A percentile compares a stretch with the other conserved stretches of the same genome.
phyloP scores from a whole-genome alignment of 441 rosid species.

The Biscutella laevigata region DNA sequence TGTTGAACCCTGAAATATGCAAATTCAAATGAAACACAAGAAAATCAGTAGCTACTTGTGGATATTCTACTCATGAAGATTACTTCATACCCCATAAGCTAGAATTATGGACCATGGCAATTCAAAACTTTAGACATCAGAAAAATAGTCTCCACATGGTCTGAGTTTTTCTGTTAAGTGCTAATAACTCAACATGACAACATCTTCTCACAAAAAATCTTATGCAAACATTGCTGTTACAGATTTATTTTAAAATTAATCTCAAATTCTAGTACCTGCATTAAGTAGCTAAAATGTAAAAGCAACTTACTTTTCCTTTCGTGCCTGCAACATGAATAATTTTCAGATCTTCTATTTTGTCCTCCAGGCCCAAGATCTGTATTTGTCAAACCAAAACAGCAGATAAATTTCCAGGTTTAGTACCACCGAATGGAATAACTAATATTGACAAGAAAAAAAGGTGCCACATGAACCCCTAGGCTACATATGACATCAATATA shows the following conservation, averaged over 20 bases:
- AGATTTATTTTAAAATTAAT: not conserved
- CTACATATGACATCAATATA: not conserved
- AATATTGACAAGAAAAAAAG: not conserved
- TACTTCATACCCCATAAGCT: not conserved
- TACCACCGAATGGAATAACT: not conserved
- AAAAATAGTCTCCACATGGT: not conserved
- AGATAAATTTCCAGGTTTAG: slow-evolving; percentile 2
- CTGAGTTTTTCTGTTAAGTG: slow-evolving; percentile 1
- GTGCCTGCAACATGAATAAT: slow-evolving; percentile 92
- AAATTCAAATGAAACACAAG: slow-evolving; percentile 1
- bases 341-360: slow-evolving; percentile 29
- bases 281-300: slow-evolving; percentile 3
- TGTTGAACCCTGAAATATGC: slow-evolving; percentile 66
- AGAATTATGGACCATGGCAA: not conserved
- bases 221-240: not conserved
- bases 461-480: not conserved
- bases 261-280: slow-evolving; percentile 5
- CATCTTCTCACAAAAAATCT: not conserved
- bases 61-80: not conserved
- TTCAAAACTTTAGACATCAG: not conserved
- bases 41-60: slow-evolving; percentile 10
- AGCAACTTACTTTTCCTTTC: slow-evolving; percentile 64
- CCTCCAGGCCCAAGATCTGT: slow-evolving; percentile 33
- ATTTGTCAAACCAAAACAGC: slow-evolving; percentile 12
- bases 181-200: not conserved